Conservation (phyloP, 352 stramenopile genomes). For the Halophytophthora polymorphica region DNA sequence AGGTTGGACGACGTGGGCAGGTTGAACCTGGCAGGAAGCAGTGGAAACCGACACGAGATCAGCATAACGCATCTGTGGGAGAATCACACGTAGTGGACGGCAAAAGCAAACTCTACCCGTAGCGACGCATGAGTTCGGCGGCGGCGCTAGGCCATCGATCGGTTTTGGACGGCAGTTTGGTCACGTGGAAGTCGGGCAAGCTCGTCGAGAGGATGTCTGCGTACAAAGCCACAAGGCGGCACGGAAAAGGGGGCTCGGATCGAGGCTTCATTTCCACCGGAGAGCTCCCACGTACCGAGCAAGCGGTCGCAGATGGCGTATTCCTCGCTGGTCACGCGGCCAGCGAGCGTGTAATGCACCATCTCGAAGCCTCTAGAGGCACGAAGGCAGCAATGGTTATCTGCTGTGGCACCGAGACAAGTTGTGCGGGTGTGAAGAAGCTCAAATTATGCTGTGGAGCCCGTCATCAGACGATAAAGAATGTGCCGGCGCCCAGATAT, state of each 20-base stretch:
- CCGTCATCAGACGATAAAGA: not conserved
- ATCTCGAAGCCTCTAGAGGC: conserved; percentile 13
- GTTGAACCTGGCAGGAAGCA: conserved; percentile 15
- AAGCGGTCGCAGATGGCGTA: conserved; percentile 74
- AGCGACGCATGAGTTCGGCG: conserved; percentile 35
- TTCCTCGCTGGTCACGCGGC: conserved; percentile 64
- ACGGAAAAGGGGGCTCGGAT: not conserved
- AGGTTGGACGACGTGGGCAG: conserved; percentile 38
- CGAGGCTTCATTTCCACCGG: too few relatives aligned
- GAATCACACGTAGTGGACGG: not conserved
- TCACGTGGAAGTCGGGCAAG: conserved; percentile 51
- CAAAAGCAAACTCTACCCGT: conserved; percentile 32
- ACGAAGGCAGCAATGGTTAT: not conserved
- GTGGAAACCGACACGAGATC: not conserved
- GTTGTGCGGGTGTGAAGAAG: too few relatives aligned
- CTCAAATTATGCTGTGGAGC: too few relatives aligned
- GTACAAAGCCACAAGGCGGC: not conserved
- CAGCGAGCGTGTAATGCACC: conserved; percentile 65
- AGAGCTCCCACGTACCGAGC: conserved; percentile 31
- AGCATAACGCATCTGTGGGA: not conserved
- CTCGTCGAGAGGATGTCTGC: conserved; percentile 54
- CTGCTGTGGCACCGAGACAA: not conserved
- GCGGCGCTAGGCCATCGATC: conserved; percentile 48
- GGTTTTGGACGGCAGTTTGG: conserved; percentile 44
- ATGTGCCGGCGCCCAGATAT: not conserved